Conservation (phyloP, 2,329 filamentous ascomycete species). For the Rhinocladiella similis region DNA sequence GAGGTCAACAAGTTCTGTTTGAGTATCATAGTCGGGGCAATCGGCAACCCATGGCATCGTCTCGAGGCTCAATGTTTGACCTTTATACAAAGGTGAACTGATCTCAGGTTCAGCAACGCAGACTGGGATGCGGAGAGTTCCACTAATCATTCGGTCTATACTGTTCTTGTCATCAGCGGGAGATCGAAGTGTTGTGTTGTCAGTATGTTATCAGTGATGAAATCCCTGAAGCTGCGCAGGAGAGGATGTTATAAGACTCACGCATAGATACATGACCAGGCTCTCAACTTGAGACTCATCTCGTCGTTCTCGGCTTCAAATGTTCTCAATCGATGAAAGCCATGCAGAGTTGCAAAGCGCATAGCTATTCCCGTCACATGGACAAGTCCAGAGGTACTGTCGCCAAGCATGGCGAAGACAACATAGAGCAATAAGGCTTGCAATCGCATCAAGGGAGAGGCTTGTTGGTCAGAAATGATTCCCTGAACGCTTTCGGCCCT, state of each 20-base stretch:
- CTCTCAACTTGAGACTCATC: not conserved
- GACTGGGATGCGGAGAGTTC: not conserved
- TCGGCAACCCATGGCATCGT: not conserved
- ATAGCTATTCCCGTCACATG: not conserved
- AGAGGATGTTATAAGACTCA: not conserved
- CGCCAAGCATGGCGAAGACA: not conserved
- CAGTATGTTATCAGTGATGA: too few relatives aligned
- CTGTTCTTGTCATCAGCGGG: not conserved
- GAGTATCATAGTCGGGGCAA: not conserved
- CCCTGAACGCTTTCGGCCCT: not conserved
- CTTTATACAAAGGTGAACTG: not conserved
- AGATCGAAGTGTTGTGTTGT: not conserved
- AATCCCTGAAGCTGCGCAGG: too few relatives aligned
- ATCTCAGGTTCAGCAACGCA: not conserved
- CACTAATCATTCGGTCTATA: not conserved
- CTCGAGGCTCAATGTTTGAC: not conserved
- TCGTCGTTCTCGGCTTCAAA: not conserved
- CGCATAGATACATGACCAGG: constrained; percentile 4
- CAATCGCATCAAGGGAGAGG: not conserved
- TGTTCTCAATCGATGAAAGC: not conserved
- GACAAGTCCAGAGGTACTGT: not conserved
- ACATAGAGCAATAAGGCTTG: constrained; percentile 1
- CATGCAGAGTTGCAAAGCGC: not conserved
- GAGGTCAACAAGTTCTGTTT: not conserved
- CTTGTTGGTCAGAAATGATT: not conserved